phyloP scores from a whole-genome alignment of 2,329 filamentous ascomycete species.

The Verticillium albo-atrum region DNA sequence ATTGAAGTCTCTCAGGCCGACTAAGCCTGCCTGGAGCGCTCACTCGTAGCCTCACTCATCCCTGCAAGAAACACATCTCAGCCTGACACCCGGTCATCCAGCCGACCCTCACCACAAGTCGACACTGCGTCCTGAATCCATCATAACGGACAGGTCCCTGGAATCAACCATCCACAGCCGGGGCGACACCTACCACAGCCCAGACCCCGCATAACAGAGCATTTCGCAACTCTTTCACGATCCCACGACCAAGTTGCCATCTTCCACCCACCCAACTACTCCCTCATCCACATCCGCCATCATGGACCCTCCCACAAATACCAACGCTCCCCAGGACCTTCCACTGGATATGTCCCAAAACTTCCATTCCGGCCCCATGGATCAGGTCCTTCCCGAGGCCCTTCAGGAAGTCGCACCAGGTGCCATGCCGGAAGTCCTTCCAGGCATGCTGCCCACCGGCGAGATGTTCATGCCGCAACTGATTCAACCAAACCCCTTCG shows the following conservation, averaged over 20 bases:
- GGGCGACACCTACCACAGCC: neutral
- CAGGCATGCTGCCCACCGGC: slow-evolving; percentile 10
- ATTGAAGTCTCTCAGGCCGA: neutral
- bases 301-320: neutral
- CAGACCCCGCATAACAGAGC: neutral
- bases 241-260: neutral
- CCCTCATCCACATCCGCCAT: neutral
- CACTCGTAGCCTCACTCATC: neutral
- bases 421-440: slow-evolving; percentile 11
- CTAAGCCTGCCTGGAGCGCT: neutral
- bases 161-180: neutral
- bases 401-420: slow-evolving; percentile 12
- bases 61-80: neutral
- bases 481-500: slow-evolving; percentile 1
- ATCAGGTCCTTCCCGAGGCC: slow-evolving; percentile 11
- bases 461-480: slow-evolving; percentile 13
- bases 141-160: neutral
- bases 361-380: slow-evolving; percentile 8
- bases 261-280: neutral
- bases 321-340: neutral
- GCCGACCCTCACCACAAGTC: neutral
- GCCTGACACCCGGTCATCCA: neutral
- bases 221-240: neutral
- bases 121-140: neutral
- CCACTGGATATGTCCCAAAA: neutral